Evolutionary conservation across 495 filamentous ascomycete genomes (phyloP).

Genomic region (Penicillium soppii): DNA sequence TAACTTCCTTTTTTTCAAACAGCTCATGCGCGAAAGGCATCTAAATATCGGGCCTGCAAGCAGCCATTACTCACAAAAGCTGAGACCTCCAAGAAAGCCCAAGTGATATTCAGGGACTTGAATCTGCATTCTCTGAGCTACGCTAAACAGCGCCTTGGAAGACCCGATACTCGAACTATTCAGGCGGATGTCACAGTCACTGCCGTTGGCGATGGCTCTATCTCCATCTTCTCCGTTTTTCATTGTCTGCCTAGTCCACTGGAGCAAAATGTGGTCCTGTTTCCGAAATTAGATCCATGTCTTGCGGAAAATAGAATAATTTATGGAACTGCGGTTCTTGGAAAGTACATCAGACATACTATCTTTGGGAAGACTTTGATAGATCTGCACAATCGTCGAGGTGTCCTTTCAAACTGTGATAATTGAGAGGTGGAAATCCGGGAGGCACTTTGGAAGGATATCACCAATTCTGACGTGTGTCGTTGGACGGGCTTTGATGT

Average conservation of each 20-base stretch:
- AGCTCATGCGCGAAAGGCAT: slow-evolving; percentile 28
- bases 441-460: background rate
- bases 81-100: background rate
- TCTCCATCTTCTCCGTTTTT: slow-evolving; percentile 40
- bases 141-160: background rate
- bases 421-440: slow-evolving; percentile 2
- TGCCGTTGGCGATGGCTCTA: slow-evolving; percentile 16
- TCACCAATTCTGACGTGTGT: slow-evolving; percentile 1
- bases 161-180: background rate
- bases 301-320: slow-evolving; percentile 30
- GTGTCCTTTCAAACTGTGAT: slow-evolving; percentile 1
- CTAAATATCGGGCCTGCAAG: slow-evolving; percentile 41
- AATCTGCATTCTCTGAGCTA: background rate
- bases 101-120: slow-evolving; percentile 5
- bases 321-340: slow-evolving; percentile 33
- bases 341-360: slow-evolving; percentile 10
- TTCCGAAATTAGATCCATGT: slow-evolving; percentile 20
- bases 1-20: slow-evolving; percentile 36
- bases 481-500: slow-evolving; percentile 3
- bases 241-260: slow-evolving; percentile 34
- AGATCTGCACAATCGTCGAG: background rate
- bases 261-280: slow-evolving; percentile 18
- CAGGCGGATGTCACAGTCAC: slow-evolving; percentile 2
- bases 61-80: slow-evolving; percentile 27
- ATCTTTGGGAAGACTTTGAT: background rate